Base-by-base conservation (phyloP, 768 basidiomycete genomes). In the Rhodotorula kratochvilovae region DNA sequence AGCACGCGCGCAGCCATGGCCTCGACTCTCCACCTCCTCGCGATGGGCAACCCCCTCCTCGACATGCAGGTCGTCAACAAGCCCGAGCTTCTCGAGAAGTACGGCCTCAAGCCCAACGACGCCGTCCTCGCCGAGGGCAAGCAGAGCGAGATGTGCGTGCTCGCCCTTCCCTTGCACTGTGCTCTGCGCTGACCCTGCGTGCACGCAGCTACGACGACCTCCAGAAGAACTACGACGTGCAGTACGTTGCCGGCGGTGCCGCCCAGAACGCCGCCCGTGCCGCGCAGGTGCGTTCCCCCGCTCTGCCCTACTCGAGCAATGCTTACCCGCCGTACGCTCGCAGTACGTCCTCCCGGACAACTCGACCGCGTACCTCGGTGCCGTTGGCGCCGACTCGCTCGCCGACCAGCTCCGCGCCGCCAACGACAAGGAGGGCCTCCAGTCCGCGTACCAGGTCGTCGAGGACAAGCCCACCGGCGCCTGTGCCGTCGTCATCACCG, bases 241-340 rank as follows among this genome's bases (percentile, higher is more conserved):
- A 88, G 61, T 99, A 93, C 78, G 94, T 98, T 63, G 95, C 96
- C 63, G 96, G 96, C 70, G 96, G 96, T 77, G 95, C 96, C 39
- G 87, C 91, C 39, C 96, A 99, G 81, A 99, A 99, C 79, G 87
- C 94, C 78, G 94, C 95, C 67, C 90, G 96, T 61, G 94, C 88
- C 74, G 96, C 95, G 76, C 93, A 96, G 56, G 95, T 96, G 82
- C 59, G 51, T 51, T 25, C 13, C 56, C 1, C 17, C 51, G n/a
- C n/a, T n/a, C n/a, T n/a, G n/a, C n/a, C n/a, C n/a, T n/a, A n/a
- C n/a, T n/a, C n/a, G n/a, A n/a, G n/a, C n/a, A n/a, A n/a, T n/a
- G n/a, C 27, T 5, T 29, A 19, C 64, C 64, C 56, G 27, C 50
- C 46, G 42, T 53, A 59, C 57, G 36, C 35, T 19, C n/a, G 10